Evolutionary conservation across 1,139 yeast genomes (phyloP).

Genomic region (Nadsonia commutata): DNA sequence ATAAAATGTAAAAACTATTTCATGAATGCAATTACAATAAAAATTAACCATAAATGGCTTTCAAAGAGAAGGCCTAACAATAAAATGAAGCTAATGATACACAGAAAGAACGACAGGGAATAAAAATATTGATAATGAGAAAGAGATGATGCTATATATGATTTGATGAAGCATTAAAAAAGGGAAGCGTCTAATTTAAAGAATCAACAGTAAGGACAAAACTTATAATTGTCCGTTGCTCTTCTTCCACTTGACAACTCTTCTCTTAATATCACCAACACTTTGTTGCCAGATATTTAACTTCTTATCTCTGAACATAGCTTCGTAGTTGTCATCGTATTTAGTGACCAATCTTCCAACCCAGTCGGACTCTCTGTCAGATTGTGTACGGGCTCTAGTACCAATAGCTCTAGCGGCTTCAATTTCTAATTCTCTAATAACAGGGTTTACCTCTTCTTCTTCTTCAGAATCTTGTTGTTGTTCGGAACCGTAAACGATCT

Average conservation of each 20-base stretch:
- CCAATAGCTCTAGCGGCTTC: slow-evolving; percentile 38
- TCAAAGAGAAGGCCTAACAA: neutral
- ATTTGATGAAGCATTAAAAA: too few species aligned
- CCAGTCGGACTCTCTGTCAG: slow-evolving; percentile 70
- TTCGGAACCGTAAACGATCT: slow-evolving; percentile 50
- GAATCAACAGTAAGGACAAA: too few species aligned
- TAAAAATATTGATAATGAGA: neutral
- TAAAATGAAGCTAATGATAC: neutral
- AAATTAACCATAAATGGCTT: too few species aligned
- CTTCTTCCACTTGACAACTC: slow-evolving; percentile 54
- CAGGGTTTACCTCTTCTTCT: slow-evolving; percentile 24
- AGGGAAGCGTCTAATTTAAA: too few species aligned
- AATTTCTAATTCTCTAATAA: slow-evolving; percentile 55
- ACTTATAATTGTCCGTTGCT: slow-evolving; percentile 15
- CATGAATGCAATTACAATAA: neutral
- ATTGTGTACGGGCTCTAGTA: slow-evolving; percentile 40
- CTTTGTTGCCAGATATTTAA: slow-evolving; percentile 72
- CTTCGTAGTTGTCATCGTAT: slow-evolving; percentile 77
- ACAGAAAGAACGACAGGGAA: neutral
- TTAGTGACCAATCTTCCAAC: slow-evolving; percentile 46
- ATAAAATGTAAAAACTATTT: neutral
- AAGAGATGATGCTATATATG: too few species aligned
- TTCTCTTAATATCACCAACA: slow-evolving; percentile 65
- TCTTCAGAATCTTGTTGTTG: slow-evolving; percentile 20
- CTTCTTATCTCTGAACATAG: slow-evolving; percentile 86